Percentiles rank a stretch among this genome's conserved stretches.
phyloP scores from a whole-genome alignment of 257 asterid genomes.

The Solanum bulbocastanum region DNA sequence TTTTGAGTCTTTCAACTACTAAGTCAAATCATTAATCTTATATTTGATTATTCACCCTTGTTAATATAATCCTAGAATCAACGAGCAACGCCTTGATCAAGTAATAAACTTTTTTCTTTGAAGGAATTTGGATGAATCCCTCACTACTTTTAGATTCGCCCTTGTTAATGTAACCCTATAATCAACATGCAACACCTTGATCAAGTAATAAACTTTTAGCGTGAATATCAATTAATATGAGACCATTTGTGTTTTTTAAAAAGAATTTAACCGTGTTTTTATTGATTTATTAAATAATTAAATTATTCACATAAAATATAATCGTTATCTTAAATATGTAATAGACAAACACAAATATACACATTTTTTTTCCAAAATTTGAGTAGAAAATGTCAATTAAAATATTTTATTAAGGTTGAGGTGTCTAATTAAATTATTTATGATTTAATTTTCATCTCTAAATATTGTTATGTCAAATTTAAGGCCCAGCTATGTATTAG shows the following conservation, averaged over 20 bases:
- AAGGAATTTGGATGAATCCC: no score
- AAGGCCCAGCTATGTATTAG: not conserved
- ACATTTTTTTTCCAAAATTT: not conserved
- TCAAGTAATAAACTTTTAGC: no score
- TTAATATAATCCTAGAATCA: no score
- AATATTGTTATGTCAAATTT: not conserved
- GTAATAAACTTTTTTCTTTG: no score
- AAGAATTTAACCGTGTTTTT: not conserved
- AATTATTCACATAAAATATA: not conserved
- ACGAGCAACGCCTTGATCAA: no score
- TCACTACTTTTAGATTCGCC: no score
- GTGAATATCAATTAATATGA: not conserved
- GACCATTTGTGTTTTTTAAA: not conserved
- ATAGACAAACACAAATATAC: fast-evolving
- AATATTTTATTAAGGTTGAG: not conserved
- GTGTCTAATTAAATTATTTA: not conserved
- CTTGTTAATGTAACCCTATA: no score
- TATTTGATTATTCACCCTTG: no score
- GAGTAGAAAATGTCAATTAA: not conserved
- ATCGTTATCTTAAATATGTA: no score
- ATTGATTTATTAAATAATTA: not conserved
- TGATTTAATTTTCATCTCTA: not conserved
- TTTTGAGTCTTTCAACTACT: not conserved
- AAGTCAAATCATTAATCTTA: no score
- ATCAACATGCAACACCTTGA: no score